phyloP scores from a whole-genome alignment of 1,284 basidiomycete species.

The Leucoagaricus sp. region DNA sequence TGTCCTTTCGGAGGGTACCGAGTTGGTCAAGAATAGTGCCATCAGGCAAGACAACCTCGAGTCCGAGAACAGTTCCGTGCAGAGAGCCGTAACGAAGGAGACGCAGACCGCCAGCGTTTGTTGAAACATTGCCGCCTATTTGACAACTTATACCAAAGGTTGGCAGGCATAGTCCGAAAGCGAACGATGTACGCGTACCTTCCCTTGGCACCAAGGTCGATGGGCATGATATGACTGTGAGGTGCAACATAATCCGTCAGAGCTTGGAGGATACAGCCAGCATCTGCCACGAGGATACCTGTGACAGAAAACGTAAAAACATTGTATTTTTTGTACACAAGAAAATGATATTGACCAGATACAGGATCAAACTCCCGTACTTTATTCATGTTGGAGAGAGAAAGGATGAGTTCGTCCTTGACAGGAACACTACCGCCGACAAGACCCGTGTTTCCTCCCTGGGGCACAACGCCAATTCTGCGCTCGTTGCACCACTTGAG shows the following conservation, averaged over 20 bases:
- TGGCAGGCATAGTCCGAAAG: slow-evolving; percentile 10
- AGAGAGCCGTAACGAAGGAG: slow-evolving; percentile 94
- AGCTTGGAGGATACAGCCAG: slow-evolving; percentile 93
- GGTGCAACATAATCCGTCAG: slow-evolving; percentile 88
- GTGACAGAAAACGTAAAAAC: slow-evolving; percentile 15
- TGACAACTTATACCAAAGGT: slow-evolving; percentile 71
- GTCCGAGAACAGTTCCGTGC: slow-evolving; percentile 94
- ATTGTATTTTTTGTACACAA: slow-evolving; percentile 2
- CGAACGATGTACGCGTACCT: slow-evolving; percentile 50
- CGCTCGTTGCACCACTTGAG: slow-evolving; percentile 83
- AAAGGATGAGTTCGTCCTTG: slow-evolving; percentile 88
- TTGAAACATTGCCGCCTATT: slow-evolving; percentile 97
- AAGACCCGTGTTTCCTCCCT: slow-evolving; percentile 98
- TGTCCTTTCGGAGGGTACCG: slow-evolving; percentile 91
- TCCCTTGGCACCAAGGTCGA: slow-evolving; percentile 98
- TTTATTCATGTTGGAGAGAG: slow-evolving; percentile 79
- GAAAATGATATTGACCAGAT: slow-evolving; percentile 58
- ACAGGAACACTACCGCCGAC: slow-evolving; percentile 97
- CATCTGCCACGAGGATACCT: slow-evolving; percentile 82
- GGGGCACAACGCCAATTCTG: slow-evolving; percentile 88
- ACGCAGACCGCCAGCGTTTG: slow-evolving; percentile 96
- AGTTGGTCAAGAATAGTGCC: slow-evolving; percentile 92
- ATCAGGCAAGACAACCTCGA: slow-evolving; percentile 96
- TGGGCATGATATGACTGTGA: slow-evolving; percentile 94
- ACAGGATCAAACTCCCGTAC: slow-evolving; percentile 93